Base-by-base conservation (phyloP, 352 stramenopile genomes). In the Pythium phragmiticola region DNA sequence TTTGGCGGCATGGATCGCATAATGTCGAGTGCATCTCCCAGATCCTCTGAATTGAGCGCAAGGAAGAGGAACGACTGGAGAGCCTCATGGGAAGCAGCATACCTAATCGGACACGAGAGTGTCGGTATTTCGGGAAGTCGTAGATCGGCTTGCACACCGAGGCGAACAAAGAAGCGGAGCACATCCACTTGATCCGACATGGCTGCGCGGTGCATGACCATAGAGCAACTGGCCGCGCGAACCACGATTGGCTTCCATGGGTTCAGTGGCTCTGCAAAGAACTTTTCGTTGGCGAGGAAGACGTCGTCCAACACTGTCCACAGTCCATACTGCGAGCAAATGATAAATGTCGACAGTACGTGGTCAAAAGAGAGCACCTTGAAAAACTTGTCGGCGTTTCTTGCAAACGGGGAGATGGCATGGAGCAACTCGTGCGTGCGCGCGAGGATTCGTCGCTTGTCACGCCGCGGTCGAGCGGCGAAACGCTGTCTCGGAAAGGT, bases 201-300 rank as follows among this genome's bases (percentile, higher is more conserved):
- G 16, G 78, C 80, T 3, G 78, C 78, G n/a, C 80, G 68, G 36
- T 88, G 75, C 2, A 89, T 36, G 4, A 84, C 50, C 17, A 83
- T 72, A 13, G 72, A 87, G 48, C 66, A 82, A 12, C 46, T 77
- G 21, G 67, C 62, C 1, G 75, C 78, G 8, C 80, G 80, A 8
- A 84, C 63, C 13, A 85, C 30, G 6, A 81, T 49, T 7, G 76
- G 63, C 17, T 85, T 84, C 76, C 73, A 87, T 5, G 70, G 60
- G 36, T 75, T 87, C n/a, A 77, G 36, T 9, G 61, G 60, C 34
- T 77, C 63, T 8, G 74, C 11, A 36, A 85, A 85, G 39, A 64
- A 67, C 9, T 61, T 21, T 5, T 69, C 53, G 23, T 87, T 73
- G 1, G 50, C 53, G 16, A 84, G 59, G 21, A 89, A 87, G 26